Evolutionary conservation across 2,329 filamentous ascomycete genomes (phyloP).

Genomic region (Phoma herbarum): DNA sequence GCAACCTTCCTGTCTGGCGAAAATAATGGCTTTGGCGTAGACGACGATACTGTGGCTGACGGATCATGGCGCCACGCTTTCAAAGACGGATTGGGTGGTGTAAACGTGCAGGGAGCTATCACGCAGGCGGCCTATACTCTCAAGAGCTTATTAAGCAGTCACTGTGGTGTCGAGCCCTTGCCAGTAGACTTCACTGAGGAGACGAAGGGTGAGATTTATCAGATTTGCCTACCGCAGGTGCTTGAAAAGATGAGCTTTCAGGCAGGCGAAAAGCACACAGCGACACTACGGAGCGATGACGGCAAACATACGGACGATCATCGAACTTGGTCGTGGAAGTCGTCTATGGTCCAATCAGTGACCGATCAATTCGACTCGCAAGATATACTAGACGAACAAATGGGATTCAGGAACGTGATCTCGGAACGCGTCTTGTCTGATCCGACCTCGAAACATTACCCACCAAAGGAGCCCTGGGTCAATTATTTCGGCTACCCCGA

Average conservation of each 20-base stretch:
- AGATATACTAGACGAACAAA: slow-evolving; percentile 25
- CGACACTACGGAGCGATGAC: neutral
- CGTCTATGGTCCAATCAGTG: slow-evolving; percentile 24
- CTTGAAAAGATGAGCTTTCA: slow-evolving; percentile 17
- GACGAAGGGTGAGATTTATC: slow-evolving; percentile 25
- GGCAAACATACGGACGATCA: neutral
- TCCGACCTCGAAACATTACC: slow-evolving; percentile 26
- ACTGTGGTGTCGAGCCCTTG: slow-evolving; percentile 30
- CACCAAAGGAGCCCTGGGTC: slow-evolving; percentile 26
- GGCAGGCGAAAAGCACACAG: neutral
- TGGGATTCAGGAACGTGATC: slow-evolving; percentile 26
- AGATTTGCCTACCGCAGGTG: slow-evolving; percentile 27
- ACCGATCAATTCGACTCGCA: slow-evolving; percentile 30
- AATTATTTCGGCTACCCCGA: slow-evolving; percentile 32
- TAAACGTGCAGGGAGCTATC: slow-evolving; percentile 28
- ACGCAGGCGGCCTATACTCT: slow-evolving; percentile 30
- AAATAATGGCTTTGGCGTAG: slow-evolving; percentile 14
- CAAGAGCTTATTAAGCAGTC: slow-evolving; percentile 28
- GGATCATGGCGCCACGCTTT: slow-evolving; percentile 20
- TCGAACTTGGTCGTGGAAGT: slow-evolving; percentile 18
- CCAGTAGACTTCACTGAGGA: slow-evolving; percentile 31
- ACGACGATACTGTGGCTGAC: neutral
- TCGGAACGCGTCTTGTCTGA: slow-evolving; percentile 25
- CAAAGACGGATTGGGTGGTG: slow-evolving; percentile 27
- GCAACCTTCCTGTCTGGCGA: slow-evolving; percentile 25